phyloP scores from a whole-genome alignment of 495 filamentous ascomycete genomes.

The Thermochaetoides thermophila region DNA sequence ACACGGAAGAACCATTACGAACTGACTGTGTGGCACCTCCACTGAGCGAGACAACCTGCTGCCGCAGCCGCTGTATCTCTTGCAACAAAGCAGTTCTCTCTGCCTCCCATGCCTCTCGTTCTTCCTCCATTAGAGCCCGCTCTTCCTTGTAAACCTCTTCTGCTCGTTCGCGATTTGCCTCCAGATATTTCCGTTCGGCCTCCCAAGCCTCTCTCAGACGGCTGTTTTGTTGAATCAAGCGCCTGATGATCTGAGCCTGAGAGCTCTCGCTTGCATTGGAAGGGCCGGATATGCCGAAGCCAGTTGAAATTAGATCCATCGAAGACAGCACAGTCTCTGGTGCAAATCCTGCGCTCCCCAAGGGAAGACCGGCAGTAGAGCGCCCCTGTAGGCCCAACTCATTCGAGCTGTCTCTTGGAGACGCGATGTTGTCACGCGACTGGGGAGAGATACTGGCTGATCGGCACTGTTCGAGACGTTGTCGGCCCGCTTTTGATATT shows the following conservation, averaged over 20 bases:
- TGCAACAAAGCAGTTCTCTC: slow-evolving; percentile 18
- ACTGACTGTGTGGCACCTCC: slow-evolving; percentile 4
- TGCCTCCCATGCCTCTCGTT: slow-evolving; percentile 24
- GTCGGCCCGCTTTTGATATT: too few species aligned
- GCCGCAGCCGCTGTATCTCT: slow-evolving; percentile 18
- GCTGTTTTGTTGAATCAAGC: slow-evolving; percentile 26
- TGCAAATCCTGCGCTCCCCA: too few species aligned
- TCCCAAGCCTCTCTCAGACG: slow-evolving; percentile 29
- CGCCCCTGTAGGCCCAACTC: too few species aligned
- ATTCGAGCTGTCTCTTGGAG: too few species aligned
- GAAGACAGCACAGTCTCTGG: too few species aligned
- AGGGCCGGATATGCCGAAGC: too few species aligned
- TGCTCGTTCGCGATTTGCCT: slow-evolving; percentile 28
- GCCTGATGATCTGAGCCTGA: slow-evolving; percentile 20
- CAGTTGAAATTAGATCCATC: too few species aligned
- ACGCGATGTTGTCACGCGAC: too few species aligned
- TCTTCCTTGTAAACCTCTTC: slow-evolving; percentile 34
- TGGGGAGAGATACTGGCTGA: too few species aligned
- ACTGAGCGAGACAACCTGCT: slow-evolving; percentile 15
- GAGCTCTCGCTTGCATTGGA: too few species aligned
- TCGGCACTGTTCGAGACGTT: too few species aligned
- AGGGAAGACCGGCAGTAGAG: too few species aligned
- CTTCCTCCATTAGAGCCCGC: slow-evolving; percentile 29
- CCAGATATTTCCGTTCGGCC: slow-evolving; percentile 29
- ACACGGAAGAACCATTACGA: slow-evolving; percentile 4